Evolutionary conservation across 768 basidiomycete species (phyloP).

Genomic region (Lepiota brunneoincarnata): DNA sequence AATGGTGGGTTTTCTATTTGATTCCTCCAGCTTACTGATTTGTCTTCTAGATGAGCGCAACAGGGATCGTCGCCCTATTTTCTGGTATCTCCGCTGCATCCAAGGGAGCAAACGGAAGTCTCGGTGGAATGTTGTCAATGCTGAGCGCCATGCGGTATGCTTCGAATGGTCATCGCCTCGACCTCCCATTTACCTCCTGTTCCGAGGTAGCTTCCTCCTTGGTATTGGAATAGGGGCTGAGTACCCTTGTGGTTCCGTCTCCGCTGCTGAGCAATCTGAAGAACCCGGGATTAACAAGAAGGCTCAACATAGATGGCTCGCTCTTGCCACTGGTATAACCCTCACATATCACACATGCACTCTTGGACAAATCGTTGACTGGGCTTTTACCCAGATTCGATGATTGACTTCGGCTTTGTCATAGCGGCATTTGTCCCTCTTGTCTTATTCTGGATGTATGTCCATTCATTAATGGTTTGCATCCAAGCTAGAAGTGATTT

Average conservation of each 20-base stretch:
- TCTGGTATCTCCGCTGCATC: conserved; percentile 82
- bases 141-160: conserved; percentile 72
- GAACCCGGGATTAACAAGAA: conserved; percentile 74
- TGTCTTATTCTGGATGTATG: conserved; percentile 86
- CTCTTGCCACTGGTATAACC: conserved; percentile 78
- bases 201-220: conserved; percentile 63
- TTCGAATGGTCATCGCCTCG: background rate
- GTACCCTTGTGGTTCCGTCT: conserved; percentile 89
- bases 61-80: conserved; percentile 82
- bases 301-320: conserved; percentile 84
- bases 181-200: background rate
- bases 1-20: conserved; percentile 51
- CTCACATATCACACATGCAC: background rate
- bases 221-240: conserved; percentile 89
- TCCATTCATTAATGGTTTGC: background rate
- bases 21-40: background rate
- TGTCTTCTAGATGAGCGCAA: conserved; percentile 35
- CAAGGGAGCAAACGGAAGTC: conserved; percentile 68
- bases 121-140: conserved; percentile 72
- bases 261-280: conserved; percentile 88
- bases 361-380: background rate
- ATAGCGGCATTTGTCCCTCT: conserved; percentile 79
- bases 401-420: conserved; percentile 88
- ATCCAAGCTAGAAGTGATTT: too few relatives aligned
- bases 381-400: conserved; percentile 48